Base-by-base conservation (phyloP, 75 land plant species). In the Cunninghamia lanceolata region DNA sequence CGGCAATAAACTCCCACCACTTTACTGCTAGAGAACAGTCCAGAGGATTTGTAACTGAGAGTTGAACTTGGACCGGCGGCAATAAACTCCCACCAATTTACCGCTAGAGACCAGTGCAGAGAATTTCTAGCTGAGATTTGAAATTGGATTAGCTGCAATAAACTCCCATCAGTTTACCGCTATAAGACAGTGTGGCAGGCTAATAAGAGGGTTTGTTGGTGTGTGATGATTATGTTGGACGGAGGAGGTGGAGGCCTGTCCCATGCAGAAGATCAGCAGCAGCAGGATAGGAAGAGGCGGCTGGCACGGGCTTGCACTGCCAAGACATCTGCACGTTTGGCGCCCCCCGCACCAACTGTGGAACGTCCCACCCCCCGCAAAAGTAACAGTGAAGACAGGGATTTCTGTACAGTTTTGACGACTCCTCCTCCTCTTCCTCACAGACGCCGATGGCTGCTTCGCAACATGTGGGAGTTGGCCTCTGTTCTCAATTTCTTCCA, bases 401-500 rank as follows among this genome's bases (percentile, higher is more conserved):
- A 83, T 54, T 83, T 83, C 84, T 16, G 13, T 35, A 83, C 84
- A 9, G 66, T 83, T 34, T 54, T 83, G 36, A 83, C 84, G 0
- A 16, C 84, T 53, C 84, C 84, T 32, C 84, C 84, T 32, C 40
- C 84, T 32, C 84, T 66, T 50, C 19, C 63, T 25, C 39, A 83
- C 54, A 30, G 17, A 2, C 84, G 42, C 9, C 86, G 92, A 73
- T 54, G 39, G 35, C 88, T 75, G 84, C 91, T 98, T 34, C 97
- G 99, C 2, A 85, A 56, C 85, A 91, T 93, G 88, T 96, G 99
- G 99, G 99, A 97, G 89, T 89, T 98, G 63, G 99, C 99, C 4
- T 92, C 97, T 10, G 93, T 98, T 40, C 88, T 94, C 82, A 91
- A 95, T 82, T 98, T 98, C 86, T 87, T 95, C 42, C 84, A 86